phyloP scores from a whole-genome alignment of 2,329 filamentous ascomycete genomes.

The Calonectria pseudoreteaudii region DNA sequence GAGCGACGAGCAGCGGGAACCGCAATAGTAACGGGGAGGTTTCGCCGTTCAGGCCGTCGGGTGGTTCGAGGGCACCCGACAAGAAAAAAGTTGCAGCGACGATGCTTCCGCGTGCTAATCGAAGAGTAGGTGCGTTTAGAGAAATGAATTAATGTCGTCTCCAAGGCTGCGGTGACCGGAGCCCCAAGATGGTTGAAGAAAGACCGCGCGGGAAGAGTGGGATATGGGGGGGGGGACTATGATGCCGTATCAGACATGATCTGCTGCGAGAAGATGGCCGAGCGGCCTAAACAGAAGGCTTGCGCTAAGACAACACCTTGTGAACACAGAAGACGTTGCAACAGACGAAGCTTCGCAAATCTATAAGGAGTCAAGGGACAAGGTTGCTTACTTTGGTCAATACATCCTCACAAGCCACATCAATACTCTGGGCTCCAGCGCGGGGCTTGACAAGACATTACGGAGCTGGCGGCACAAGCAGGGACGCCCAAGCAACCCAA shows the following conservation, averaged over 20 bases:
- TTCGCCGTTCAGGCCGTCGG: neutral
- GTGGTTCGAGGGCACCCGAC: neutral
- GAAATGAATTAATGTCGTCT: slow-evolving; percentile 1
- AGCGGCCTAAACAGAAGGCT: neutral
- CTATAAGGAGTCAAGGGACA: slow-evolving; percentile 12
- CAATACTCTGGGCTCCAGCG: slow-evolving; percentile 11
- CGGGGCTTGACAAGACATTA: slow-evolving; percentile 31
- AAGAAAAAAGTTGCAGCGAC: neutral
- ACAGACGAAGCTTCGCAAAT: neutral
- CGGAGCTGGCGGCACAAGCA: slow-evolving; percentile 19
- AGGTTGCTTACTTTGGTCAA: slow-evolving; percentile 18
- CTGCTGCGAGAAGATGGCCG: neutral
- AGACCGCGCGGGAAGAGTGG: slow-evolving; percentile 27
- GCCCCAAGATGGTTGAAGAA: slow-evolving; percentile 21
- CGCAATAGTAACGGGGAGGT: neutral
- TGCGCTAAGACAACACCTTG: neutral
- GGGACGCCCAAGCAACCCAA: neutral
- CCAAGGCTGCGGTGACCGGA: slow-evolving; percentile 27
- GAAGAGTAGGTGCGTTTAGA: neutral
- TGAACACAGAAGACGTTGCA: neutral
- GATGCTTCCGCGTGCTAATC: neutral
- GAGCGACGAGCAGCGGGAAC: slow-evolving; percentile 12
- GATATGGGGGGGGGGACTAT: slow-evolving; percentile 23
- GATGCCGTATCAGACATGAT: slow-evolving; percentile 32
- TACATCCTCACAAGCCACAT: slow-evolving; percentile 34